Conservation (phyloP, 306 rosid genomes). For the Senna siamea region DNA sequence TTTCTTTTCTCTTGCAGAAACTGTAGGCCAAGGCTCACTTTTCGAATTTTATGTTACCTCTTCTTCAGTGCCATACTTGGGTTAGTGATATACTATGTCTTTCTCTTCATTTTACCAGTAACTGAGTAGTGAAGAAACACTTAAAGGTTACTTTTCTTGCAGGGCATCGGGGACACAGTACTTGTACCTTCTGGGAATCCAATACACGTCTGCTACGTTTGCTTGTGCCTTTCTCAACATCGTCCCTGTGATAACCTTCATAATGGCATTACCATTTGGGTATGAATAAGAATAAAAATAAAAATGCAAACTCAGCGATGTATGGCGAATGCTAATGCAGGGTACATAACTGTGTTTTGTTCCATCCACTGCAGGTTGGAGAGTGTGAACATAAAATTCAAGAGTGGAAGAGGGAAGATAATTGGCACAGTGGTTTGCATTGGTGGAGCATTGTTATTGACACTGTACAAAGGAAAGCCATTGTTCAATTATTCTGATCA, state of each 20-base stretch:
- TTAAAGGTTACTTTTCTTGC: no score
- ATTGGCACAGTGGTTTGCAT: constrained; percentile 74
- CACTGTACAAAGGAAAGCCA: constrained; percentile 69
- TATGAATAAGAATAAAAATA: constrained; percentile 31
- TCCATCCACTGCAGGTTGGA: constrained; percentile 56
- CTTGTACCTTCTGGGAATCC: constrained; percentile 83
- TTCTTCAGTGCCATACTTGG: constrained; percentile 90
- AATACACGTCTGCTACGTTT: constrained; percentile 90
- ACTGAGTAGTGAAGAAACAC: no score
- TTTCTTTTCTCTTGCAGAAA: constrained; percentile 59
- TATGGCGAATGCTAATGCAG: no score
- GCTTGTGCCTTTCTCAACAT: constrained; percentile 83
- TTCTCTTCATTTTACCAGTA: neutral
- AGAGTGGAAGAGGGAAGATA: constrained; percentile 78
- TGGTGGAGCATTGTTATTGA: constrained; percentile 65
- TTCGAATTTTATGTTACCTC: constrained; percentile 65
- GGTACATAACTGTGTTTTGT: no score
- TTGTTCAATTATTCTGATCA: constrained; percentile 46
- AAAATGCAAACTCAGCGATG: no score
- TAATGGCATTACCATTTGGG: constrained; percentile 89
- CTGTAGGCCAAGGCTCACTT: constrained; percentile 63
- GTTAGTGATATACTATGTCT: constrained; percentile 48
- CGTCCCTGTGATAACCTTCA: constrained; percentile 79
- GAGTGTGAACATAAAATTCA: constrained; percentile 69
- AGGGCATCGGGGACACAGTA: constrained; percentile 88